These are phyloP conservation scores for Talaromyces thailandensis DNA, from an alignment of 495 filamentous ascomycete species.

Conservation along the genomic window DNA sequence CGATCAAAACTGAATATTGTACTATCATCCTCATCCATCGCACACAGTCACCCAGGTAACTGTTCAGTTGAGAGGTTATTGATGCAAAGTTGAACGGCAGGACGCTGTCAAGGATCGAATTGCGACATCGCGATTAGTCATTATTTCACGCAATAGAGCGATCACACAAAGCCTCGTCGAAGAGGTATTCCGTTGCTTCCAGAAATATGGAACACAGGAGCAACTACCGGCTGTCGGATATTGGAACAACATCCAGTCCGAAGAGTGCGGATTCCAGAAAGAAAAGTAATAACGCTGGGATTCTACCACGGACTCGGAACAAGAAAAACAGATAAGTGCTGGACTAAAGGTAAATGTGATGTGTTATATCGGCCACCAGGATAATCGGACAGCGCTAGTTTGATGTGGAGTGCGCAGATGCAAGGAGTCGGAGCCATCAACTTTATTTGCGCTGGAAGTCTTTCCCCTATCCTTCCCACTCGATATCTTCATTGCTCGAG, in stretches of 20 bases:
- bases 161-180: background rate
- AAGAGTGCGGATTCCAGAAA: background rate
- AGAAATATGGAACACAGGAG: background rate
- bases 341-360: background rate
- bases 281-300: background rate
- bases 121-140: background rate
- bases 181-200: background rate
- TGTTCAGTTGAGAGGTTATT: background rate
- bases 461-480: background rate
- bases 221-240: background rate
- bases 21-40: background rate
- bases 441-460: background rate
- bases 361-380: background rate
- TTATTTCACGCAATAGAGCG: background rate
- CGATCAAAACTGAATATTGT: background rate
- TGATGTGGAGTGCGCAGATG: background rate
- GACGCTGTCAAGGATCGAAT: background rate
- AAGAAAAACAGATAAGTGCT: background rate
- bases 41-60: background rate
- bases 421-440: conserved; percentile 4
- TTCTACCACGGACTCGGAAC: background rate
- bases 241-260: background rate
- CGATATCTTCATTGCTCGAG: background rate
- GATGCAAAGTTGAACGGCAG: background rate
- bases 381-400: background rate